phyloP scores from a whole-genome alignment of 1,284 basidiomycete species.

The Cystobasidium slooffiae region DNA sequence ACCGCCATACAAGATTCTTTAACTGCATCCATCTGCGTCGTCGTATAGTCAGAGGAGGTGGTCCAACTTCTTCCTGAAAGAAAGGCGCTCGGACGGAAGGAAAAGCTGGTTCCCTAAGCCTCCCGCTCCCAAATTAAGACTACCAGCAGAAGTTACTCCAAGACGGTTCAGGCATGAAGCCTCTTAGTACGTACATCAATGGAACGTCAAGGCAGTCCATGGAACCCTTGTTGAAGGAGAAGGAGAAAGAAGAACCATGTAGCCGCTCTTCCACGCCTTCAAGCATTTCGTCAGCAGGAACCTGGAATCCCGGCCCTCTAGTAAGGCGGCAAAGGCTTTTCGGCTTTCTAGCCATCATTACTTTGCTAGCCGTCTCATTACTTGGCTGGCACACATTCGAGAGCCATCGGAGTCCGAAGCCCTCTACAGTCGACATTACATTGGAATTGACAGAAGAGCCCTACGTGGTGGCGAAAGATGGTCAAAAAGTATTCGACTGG shows the following conservation, averaged over 20 bases:
- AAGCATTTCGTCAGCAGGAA: conserved; percentile 9
- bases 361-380: background rate
- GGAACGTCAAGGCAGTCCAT: conserved; percentile 19
- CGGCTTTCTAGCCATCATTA: background rate
- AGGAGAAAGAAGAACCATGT: conserved; percentile 17
- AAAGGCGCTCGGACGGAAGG: background rate
- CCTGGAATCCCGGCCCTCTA: conserved; percentile 21
- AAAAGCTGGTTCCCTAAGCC: background rate
- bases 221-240: conserved; percentile 28
- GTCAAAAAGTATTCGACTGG: conserved; percentile 32
- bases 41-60: no score
- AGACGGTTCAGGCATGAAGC: conserved; percentile 11
- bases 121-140: background rate
- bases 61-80: no score
- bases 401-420: background rate
- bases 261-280: conserved; percentile 24
- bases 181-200: conserved; percentile 16
- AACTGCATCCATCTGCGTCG: background rate
- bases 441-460: conserved; percentile 7
- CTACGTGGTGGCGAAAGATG: conserved; percentile 27
- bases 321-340: conserved; percentile 5
- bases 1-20: background rate
- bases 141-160: background rate
- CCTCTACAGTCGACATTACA: conserved; percentile 1
- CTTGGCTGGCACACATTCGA: background rate